Conservation (phyloP, 345 rosid genomes). For the Geranium brycei region DNA sequence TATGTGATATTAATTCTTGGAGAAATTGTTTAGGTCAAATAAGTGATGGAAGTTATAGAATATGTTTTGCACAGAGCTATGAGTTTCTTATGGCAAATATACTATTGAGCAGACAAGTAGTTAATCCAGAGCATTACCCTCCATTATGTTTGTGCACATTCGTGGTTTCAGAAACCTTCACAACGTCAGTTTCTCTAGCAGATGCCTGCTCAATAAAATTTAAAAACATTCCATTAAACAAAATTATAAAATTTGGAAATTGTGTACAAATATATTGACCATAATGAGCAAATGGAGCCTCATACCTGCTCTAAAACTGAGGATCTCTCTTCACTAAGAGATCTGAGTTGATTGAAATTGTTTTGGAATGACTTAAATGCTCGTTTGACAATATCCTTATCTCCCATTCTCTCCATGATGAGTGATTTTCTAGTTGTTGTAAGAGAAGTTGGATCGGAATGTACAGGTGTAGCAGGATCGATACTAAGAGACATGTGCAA, state of each 20-base stretch:
- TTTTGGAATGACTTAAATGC: conserved; percentile 73
- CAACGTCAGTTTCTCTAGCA: conserved; percentile 21
- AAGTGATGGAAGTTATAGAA: no score
- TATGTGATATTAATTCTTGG: no score
- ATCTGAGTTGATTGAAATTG: conserved; percentile 29
- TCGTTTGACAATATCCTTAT: conserved; percentile 81
- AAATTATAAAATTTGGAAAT: background rate
- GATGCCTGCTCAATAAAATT: conserved; percentile 25
- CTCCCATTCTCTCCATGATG: conserved; percentile 91
- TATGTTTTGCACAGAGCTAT: no score
- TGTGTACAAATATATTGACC: background rate
- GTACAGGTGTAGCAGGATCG: conserved; percentile 19
- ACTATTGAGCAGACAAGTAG: no score
- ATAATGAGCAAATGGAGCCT: background rate
- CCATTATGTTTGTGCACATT: conserved; percentile 36
- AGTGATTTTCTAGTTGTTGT: conserved; percentile 42
- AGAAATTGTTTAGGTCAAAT: no score
- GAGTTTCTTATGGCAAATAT: no score
- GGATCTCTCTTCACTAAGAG: conserved; percentile 32
- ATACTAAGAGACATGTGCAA: conserved; percentile 57
- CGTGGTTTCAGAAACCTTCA: conserved; percentile 22
- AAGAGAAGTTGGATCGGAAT: conserved; percentile 24
- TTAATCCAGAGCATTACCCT: conserved; percentile 35
- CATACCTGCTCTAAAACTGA: conserved; percentile 43
- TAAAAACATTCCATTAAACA: conserved; percentile 3